Conservation (phyloP, 768 basidiomycete species). For the Boletus sp. region DNA sequence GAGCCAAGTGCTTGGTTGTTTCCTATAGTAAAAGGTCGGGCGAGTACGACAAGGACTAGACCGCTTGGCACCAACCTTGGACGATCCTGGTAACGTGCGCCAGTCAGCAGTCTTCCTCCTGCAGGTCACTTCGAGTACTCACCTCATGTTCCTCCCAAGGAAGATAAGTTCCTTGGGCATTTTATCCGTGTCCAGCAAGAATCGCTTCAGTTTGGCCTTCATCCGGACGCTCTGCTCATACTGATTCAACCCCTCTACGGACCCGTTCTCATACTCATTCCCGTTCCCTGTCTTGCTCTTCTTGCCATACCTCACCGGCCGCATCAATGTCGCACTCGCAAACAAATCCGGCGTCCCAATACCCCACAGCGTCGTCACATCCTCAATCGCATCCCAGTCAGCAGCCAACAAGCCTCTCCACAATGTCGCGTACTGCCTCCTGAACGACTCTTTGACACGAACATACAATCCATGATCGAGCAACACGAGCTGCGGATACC, state of each 20-base stretch:
- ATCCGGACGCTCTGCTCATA: conserved; percentile 68
- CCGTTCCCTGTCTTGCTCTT: background rate
- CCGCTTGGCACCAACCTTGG: conserved; percentile 27
- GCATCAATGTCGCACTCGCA: conserved; percentile 70
- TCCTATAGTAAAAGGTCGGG: conserved; percentile 32
- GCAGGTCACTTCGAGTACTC: conserved; percentile 1
- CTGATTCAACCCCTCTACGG: conserved; percentile 42
- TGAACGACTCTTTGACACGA: conserved; percentile 60
- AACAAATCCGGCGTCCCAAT: conserved; percentile 68
- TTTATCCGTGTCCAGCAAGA: conserved; percentile 69
- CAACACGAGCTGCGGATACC: conserved; percentile 64
- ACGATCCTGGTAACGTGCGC: conserved; percentile 28
- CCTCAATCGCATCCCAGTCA: conserved; percentile 51
- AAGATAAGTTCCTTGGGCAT: conserved; percentile 79
- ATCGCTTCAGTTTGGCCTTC: conserved; percentile 63
- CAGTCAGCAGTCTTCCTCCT: background rate
- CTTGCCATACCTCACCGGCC: conserved; percentile 45
- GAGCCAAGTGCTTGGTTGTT: conserved; percentile 84
- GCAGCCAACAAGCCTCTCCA: conserved; percentile 66
- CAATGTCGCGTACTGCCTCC: conserved; percentile 69
- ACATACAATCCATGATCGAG: conserved; percentile 95
- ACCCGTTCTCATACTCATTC: background rate
- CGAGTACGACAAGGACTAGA: background rate
- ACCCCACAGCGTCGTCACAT: conserved; percentile 59
- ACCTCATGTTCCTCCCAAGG: conserved; percentile 75